Evolutionary conservation across 129 eudicot species (phyloP).

Genomic region (Lactuca saligna): DNA sequence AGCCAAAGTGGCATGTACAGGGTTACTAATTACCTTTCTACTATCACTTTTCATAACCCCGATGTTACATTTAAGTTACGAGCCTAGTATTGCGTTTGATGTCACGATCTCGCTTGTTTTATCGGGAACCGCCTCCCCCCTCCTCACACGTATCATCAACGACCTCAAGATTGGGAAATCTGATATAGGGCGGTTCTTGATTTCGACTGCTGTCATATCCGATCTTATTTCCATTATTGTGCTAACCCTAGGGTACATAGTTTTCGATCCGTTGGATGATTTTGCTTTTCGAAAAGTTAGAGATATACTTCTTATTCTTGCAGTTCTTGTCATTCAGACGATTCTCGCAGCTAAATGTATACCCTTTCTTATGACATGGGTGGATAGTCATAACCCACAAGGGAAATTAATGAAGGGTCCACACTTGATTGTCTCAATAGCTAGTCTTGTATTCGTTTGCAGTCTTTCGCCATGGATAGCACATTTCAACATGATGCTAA

Average conservation of each 20-base stretch:
- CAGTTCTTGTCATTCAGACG: slow-evolving; percentile 34
- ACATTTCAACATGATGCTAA: slow-evolving; percentile 50
- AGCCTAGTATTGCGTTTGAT: slow-evolving; percentile 36
- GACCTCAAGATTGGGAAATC: slow-evolving; percentile 87
- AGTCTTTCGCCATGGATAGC: slow-evolving; percentile 52
- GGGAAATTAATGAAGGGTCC: slow-evolving; percentile 88
- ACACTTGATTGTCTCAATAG: slow-evolving; percentile 64
- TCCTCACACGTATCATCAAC: slow-evolving; percentile 57
- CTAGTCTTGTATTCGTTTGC: slow-evolving; percentile 53
- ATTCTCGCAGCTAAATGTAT: slow-evolving; percentile 43
- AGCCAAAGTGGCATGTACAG: slow-evolving; percentile 59
- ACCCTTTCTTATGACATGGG: slow-evolving; percentile 71
- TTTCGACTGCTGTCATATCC: slow-evolving; percentile 59
- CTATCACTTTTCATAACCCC: slow-evolving; percentile 44
- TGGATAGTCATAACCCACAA: slow-evolving; percentile 72
- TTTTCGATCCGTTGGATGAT: slow-evolving; percentile 37
- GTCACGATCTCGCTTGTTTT: slow-evolving; percentile 54
- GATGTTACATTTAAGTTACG: slow-evolving; percentile 30
- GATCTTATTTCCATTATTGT: slow-evolving; percentile 59
- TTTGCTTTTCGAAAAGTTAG: slow-evolving; percentile 19
- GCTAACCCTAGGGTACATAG: slow-evolving; percentile 44
- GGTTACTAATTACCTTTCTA: slow-evolving; percentile 54
- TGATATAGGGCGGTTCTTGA: slow-evolving; percentile 67
- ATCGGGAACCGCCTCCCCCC: slow-evolving; percentile 73
- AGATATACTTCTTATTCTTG: slow-evolving; percentile 14